Conservation (phyloP, 805 yeast species). For the Nakazawaea peltata region DNA sequence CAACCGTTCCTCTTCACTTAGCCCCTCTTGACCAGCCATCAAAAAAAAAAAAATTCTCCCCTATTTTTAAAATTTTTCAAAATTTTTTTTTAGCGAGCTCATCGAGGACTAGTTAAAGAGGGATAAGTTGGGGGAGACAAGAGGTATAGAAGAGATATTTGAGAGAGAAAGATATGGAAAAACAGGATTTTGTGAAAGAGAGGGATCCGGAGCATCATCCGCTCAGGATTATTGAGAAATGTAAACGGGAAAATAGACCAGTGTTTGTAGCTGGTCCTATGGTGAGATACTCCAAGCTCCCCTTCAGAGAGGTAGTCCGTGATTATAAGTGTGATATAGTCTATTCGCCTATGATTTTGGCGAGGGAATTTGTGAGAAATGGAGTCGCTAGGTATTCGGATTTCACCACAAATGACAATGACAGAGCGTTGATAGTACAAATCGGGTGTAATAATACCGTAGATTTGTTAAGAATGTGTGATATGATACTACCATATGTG, state of each 20-base stretch:
- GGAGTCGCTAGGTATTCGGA: conserved; percentile 74
- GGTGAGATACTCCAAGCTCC: conserved; percentile 94
- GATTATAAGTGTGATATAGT: conserved; percentile 74
- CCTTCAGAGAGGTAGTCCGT: conserved; percentile 76
- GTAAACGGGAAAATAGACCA: conserved; percentile 41
- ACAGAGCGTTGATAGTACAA: conserved; percentile 75
- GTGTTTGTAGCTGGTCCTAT: conserved; percentile 83
- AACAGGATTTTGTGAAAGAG: no score
- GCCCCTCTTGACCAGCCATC: not conserved
- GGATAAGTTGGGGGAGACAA: not conserved
- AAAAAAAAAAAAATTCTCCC: not conserved
- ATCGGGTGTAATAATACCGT: conserved; percentile 82
- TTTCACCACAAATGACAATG: conserved; percentile 69
- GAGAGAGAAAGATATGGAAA: not conserved
- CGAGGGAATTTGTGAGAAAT: conserved; percentile 88
- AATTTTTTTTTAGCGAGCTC: conserved; percentile 6
- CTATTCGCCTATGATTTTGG: conserved; percentile 94
- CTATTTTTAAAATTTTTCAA: not conserved
- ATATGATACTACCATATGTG: conserved; percentile 82
- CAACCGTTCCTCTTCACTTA: conserved; percentile 4
- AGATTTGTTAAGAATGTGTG: conserved; percentile 76
- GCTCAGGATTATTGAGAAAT: conserved; percentile 37
- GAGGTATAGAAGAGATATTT: not conserved
- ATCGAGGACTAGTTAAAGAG: conserved; percentile 7
- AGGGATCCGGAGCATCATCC: conserved; percentile 45